These are phyloP conservation scores for Nemania sp. DNA, from an alignment of 2,329 filamentous ascomycete species.

Conservation along the genomic window DNA sequence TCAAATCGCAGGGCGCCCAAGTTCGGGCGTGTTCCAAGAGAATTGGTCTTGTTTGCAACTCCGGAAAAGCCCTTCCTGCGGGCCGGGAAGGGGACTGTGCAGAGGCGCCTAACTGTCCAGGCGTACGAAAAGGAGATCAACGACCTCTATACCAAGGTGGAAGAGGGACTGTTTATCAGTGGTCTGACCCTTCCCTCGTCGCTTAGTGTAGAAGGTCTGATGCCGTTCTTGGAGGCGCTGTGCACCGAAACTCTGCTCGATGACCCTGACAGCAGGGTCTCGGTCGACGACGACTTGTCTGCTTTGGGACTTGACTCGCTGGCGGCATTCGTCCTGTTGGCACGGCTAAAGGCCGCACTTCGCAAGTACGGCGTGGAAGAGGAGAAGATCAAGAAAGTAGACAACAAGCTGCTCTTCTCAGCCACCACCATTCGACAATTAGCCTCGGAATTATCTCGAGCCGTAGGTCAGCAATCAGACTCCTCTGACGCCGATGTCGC, in stretches of 20 bases:
- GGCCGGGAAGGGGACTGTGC: conserved; percentile 25
- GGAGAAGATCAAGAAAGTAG: not conserved
- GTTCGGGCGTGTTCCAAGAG: conserved; percentile 45
- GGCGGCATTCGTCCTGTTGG: not conserved
- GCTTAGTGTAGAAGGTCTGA: conserved; percentile 11
- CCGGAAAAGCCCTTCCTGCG: conserved; percentile 19
- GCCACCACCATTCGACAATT: not conserved
- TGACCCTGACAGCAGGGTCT: conserved; percentile 16
- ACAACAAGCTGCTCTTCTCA: not conserved
- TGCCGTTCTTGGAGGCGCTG: not conserved
- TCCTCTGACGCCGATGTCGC: too few relatives aligned
- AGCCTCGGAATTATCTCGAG: too few relatives aligned
- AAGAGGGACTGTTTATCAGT: conserved; percentile 24
- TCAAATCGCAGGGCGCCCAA: conserved; percentile 26
- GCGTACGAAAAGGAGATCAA: conserved; percentile 24
- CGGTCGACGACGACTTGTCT: conserved; percentile 14
- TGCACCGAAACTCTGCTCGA: conserved; percentile 10
- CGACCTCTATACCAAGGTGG: conserved; percentile 25
- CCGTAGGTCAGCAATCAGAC: too few relatives aligned
- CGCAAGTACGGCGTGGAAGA: conserved; percentile 3
- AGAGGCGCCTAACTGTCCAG: conserved; percentile 9
- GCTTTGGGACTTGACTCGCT: conserved; percentile 15
- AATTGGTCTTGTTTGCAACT: conserved; percentile 30
- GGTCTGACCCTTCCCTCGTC: conserved; percentile 23
- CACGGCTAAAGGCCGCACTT: conserved; percentile 14